Conservation (phyloP, 495 filamentous ascomycete genomes). For the Penicillium turbatum region DNA sequence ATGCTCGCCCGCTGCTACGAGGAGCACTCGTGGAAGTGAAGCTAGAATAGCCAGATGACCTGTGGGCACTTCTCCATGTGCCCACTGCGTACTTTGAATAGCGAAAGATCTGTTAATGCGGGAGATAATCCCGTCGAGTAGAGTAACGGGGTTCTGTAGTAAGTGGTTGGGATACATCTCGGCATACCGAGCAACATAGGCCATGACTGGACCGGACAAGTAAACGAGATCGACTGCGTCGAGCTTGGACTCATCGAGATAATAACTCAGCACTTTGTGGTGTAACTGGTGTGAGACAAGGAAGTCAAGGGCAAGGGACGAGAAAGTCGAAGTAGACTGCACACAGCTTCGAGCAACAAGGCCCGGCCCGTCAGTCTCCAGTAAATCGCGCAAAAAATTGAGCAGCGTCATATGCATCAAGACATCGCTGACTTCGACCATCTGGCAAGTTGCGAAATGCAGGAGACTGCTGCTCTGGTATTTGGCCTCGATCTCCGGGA, state of each 20-base stretch:
- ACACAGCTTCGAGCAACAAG: conserved; percentile 30
- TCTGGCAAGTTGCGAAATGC: conserved; percentile 66
- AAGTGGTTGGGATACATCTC: conserved; percentile 53
- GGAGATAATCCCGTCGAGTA: conserved; percentile 43
- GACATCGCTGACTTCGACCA: conserved; percentile 71
- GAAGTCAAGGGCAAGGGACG: conserved; percentile 54
- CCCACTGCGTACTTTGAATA: conserved; percentile 47
- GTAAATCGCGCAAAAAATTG: conserved; percentile 66
- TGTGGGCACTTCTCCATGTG: conserved; percentile 45
- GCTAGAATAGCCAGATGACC: conserved; percentile 54
- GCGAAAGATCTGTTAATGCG: conserved; percentile 43
- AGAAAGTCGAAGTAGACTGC: conserved; percentile 39
- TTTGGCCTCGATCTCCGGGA: conserved; percentile 54
- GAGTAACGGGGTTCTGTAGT: conserved; percentile 35
- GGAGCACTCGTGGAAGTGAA: conserved; percentile 52
- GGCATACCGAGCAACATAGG: conserved; percentile 56
- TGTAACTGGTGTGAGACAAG: conserved; percentile 51
- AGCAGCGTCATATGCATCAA: conserved; percentile 77
- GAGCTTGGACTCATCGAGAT: conserved; percentile 48
- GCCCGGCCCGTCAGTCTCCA: conserved; percentile 46
- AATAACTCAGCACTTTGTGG: conserved; percentile 45
- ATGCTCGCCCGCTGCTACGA: conserved; percentile 47
- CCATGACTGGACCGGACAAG: conserved; percentile 50
- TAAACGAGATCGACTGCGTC: conserved; percentile 51
- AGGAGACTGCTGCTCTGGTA: conserved; percentile 59